Conservation (phyloP, 352 stramenopile genomes). For the Phytophthora gonapodyides region DNA sequence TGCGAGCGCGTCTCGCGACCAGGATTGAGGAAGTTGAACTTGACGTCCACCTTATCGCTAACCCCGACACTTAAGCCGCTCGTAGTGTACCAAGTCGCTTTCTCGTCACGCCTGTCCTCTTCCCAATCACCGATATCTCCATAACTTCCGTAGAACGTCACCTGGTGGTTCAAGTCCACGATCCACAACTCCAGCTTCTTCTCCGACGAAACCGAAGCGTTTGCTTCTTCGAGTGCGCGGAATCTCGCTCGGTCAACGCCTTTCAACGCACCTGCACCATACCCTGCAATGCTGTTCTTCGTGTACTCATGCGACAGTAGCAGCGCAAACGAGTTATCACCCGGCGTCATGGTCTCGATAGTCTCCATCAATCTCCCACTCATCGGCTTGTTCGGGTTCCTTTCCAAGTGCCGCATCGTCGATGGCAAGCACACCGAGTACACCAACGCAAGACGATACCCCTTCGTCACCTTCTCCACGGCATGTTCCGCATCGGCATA, state of each 20-base stretch:
- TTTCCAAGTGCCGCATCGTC: slow-evolving; percentile 10
- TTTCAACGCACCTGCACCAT: slow-evolving; percentile 9
- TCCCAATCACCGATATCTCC: slow-evolving; percentile 5
- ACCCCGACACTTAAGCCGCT: background rate
- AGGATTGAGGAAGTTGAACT: slow-evolving; percentile 30
- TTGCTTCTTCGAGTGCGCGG: slow-evolving; percentile 7
- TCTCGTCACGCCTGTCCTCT: slow-evolving; percentile 3
- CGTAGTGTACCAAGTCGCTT: slow-evolving; percentile 5
- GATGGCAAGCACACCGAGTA: slow-evolving; percentile 21
- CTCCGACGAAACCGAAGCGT: background rate
- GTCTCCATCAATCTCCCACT: slow-evolving; percentile 17
- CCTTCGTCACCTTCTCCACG: slow-evolving; percentile 14
- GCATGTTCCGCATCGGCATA: slow-evolving; percentile 20
- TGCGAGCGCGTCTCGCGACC: slow-evolving; percentile 15
- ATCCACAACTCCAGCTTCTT: slow-evolving; percentile 24
- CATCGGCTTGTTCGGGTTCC: background rate
- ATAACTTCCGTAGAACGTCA: slow-evolving; percentile 13
- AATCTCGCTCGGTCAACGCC: slow-evolving; percentile 20
- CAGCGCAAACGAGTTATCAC: slow-evolving; percentile 25
- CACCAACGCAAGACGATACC: slow-evolving; percentile 18
- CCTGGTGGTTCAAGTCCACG: slow-evolving; percentile 12
- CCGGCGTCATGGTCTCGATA: slow-evolving; percentile 33
- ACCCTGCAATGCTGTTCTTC: slow-evolving; percentile 5
- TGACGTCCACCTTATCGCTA: background rate
- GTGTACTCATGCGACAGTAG: slow-evolving; percentile 24